These are phyloP conservation scores for Fusarium cicatricum DNA, from an alignment of 2,329 filamentous ascomycete genomes.

Conservation along the genomic window DNA sequence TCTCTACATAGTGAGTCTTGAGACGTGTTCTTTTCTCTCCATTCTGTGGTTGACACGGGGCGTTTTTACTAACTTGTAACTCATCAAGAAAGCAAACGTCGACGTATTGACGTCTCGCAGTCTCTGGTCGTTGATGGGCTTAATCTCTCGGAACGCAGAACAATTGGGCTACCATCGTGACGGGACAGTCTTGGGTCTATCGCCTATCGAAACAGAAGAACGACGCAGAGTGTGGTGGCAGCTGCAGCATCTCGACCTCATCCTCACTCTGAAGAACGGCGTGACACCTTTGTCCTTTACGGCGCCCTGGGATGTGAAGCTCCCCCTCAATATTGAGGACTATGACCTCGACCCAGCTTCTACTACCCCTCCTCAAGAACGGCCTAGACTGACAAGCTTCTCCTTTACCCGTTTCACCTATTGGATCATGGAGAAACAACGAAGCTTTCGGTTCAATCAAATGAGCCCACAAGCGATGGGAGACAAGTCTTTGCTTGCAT, in stretches of 20 bases:
- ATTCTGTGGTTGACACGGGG: neutral
- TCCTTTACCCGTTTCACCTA: constrained; percentile 4
- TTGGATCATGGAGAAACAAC: constrained; percentile 5
- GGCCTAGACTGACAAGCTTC: neutral
- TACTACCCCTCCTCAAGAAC: neutral
- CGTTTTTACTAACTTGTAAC: neutral
- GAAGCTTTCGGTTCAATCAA: neutral
- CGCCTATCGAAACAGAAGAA: constrained; percentile 13
- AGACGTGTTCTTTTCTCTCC: neutral
- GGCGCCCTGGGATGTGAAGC: constrained; percentile 12
- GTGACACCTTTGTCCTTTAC: constrained; percentile 12
- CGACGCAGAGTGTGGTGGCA: constrained; percentile 24
- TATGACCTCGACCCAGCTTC: constrained; percentile 3
- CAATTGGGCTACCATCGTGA: constrained; percentile 23
- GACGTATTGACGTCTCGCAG: neutral
- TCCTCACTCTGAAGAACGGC: neutral
- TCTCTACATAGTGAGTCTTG: constrained; percentile 5
- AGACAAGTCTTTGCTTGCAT: constrained; percentile 4
- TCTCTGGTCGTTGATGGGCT: constrained; percentile 11
- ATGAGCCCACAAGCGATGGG: neutral
- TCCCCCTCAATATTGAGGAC: constrained; percentile 23
- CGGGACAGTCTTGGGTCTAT: constrained; percentile 7
- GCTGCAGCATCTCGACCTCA: constrained; percentile 10
- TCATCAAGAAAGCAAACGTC: constrained; percentile 10
- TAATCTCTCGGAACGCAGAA: constrained; percentile 8